phyloP scores from a whole-genome alignment of 2,329 filamentous ascomycete genomes.

The Ceratocystiopsis sp. region DNA sequence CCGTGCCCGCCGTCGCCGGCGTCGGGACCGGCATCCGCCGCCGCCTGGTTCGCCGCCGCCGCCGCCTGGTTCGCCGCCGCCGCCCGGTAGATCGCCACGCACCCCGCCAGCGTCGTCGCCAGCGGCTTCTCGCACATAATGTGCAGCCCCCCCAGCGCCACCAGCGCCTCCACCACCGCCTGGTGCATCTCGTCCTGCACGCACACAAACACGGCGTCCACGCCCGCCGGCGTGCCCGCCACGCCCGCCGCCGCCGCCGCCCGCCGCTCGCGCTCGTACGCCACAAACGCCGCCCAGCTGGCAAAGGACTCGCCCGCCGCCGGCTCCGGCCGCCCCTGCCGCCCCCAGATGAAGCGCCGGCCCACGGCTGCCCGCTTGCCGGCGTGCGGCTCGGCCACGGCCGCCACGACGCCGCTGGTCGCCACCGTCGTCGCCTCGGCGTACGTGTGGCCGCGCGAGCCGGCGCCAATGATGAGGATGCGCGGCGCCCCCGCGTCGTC shows the following conservation, averaged over 20 bases:
- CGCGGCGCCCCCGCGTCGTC: constrained; percentile 30
- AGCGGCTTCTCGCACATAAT: constrained; percentile 94
- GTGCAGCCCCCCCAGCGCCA: constrained; percentile 50
- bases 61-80: constrained; percentile 19
- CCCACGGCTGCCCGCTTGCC: constrained; percentile 64
- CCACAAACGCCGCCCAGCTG: constrained; percentile 60
- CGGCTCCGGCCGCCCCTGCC: constrained; percentile 18
- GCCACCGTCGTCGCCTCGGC: constrained; percentile 48
- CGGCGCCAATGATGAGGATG: constrained; percentile 68
- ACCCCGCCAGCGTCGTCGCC: constrained; percentile 62
- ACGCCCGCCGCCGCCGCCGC: constrained; percentile 27
- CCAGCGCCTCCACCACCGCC: constrained; percentile 59
- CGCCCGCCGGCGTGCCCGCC: constrained; percentile 27
- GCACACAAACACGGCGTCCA: constrained; percentile 46
- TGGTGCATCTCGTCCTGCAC: constrained; percentile 81
- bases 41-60: too few species aligned
- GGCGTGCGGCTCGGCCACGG: constrained; percentile 63
- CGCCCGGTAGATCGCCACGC: constrained; percentile 53
- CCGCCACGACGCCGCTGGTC: constrained; percentile 51
- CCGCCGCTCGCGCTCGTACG: constrained; percentile 50
- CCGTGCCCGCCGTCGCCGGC: constrained; percentile 14
- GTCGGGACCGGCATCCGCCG: too few species aligned
- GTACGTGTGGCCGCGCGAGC: constrained; percentile 62
- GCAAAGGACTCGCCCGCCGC: constrained; percentile 50
- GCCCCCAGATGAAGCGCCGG: constrained; percentile 54